Evolutionary conservation across 2,329 filamentous ascomycete genomes (phyloP).

Genomic region (Neofusicoccum laricinum): DNA sequence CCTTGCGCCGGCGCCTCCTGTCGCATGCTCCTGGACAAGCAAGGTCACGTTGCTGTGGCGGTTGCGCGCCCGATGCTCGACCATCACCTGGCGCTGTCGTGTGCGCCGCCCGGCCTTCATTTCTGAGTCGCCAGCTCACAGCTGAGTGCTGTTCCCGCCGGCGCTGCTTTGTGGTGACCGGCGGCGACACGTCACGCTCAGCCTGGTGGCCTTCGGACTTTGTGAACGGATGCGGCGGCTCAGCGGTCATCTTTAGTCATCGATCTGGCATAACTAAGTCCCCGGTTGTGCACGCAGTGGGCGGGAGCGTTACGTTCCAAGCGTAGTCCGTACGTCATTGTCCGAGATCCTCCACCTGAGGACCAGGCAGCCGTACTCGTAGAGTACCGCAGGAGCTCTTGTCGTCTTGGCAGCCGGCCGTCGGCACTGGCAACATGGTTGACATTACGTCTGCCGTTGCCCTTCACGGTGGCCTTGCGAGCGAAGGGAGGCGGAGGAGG

Average conservation of each 20-base stretch:
- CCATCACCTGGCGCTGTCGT: conserved; percentile 12
- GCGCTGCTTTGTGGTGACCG: too few relatives aligned
- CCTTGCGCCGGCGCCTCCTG: conserved; percentile 11
- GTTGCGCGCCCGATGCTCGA: neutral
- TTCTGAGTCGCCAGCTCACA: neutral
- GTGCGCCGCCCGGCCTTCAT: neutral
- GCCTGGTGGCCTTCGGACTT: neutral
- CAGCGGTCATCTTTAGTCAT: neutral
- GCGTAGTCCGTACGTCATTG: neutral
- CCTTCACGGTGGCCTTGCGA: too few relatives aligned
- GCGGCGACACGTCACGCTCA: conserved; percentile 7
- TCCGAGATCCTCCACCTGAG: neutral
- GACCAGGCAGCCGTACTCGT: neutral
- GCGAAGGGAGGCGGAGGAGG: neutral
- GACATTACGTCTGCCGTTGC: neutral
- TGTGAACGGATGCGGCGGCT: neutral
- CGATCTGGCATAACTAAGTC: neutral
- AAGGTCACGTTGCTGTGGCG: conserved; percentile 12
- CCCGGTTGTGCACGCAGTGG: neutral
- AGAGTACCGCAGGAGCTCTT: neutral
- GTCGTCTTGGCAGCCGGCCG: neutral
- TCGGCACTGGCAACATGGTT: neutral
- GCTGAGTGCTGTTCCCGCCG: neutral
- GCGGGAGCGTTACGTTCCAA: neutral
- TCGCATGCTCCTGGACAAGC: conserved; percentile 9